Evolutionary conservation across 805 yeast genomes (phyloP).

Genomic region (Yarrowia hollandica): DNA sequence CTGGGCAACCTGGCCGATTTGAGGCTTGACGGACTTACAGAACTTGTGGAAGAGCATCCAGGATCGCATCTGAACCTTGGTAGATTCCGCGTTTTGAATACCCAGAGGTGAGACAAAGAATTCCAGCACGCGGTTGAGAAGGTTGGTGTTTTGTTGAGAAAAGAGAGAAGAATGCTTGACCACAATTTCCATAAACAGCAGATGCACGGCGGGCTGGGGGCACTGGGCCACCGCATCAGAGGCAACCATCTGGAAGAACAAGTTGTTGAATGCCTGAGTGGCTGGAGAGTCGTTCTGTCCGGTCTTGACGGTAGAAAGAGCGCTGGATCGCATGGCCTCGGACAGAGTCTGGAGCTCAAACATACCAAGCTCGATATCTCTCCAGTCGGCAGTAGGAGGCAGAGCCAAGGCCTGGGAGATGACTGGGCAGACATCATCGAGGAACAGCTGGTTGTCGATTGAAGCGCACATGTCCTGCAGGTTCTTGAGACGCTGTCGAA

Average conservation of each 20-base stretch:
- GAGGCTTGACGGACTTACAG: slow-evolving; percentile 71
- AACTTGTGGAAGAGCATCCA: slow-evolving; percentile 90
- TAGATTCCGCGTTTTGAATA: slow-evolving; percentile 68
- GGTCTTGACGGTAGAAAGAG: slow-evolving; percentile 64
- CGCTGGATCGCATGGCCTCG: slow-evolving; percentile 75
- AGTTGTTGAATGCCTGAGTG: slow-evolving; percentile 59
- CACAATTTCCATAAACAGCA: slow-evolving; percentile 79
- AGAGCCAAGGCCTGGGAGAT: slow-evolving; percentile 52
- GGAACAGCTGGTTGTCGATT: slow-evolving; percentile 59
- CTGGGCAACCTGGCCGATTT: slow-evolving; percentile 54
- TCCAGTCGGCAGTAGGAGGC: slow-evolving; percentile 54
- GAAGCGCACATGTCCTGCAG: slow-evolving; percentile 81
- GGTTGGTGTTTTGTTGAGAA: slow-evolving; percentile 44
- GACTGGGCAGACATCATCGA: slow-evolving; percentile 60
- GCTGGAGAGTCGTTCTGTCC: slow-evolving; percentile 32
- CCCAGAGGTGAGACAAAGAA: slow-evolving; percentile 81
- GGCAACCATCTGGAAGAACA: slow-evolving; percentile 53
- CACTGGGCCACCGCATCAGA: slow-evolving; percentile 50
- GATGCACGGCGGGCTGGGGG: slow-evolving; percentile 79
- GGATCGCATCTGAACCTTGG: slow-evolving; percentile 70
- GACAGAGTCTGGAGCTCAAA: slow-evolving; percentile 76
- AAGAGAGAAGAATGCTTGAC: slow-evolving; percentile 74
- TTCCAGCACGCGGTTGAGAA: slow-evolving; percentile 65
- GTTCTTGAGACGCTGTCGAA: slow-evolving; percentile 68
- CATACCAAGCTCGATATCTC: slow-evolving; percentile 80